Conservation (phyloP, 1,139 yeast species). For the Blastobotrys persicus region DNA sequence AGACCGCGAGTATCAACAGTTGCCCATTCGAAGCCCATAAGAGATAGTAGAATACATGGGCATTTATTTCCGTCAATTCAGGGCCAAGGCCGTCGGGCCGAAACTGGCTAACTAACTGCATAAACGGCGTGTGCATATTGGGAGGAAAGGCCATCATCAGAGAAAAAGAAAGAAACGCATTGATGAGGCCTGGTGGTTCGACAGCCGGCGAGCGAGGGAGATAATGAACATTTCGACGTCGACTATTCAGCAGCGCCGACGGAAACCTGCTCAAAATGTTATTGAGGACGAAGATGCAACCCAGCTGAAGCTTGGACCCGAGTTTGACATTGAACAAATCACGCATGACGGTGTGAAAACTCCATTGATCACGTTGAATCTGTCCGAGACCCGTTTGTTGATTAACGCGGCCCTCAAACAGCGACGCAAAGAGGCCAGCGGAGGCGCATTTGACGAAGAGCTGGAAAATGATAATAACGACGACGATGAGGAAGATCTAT, state of each 20-base stretch:
- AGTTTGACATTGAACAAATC: slow-evolving; percentile 76
- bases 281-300: slow-evolving; percentile 85
- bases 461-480: slow-evolving; percentile 41
- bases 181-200: background rate
- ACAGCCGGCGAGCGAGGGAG: slow-evolving; percentile 10
- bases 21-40: no score
- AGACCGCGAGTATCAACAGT: no score
- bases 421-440: slow-evolving; percentile 55
- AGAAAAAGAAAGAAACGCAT: background rate
- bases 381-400: slow-evolving; percentile 84
- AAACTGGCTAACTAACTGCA: no score
- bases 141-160: background rate
- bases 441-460: slow-evolving; percentile 41
- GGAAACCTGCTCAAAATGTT: slow-evolving; percentile 61
- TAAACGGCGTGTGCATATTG: slow-evolving; percentile 5
- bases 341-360: slow-evolving; percentile 78
- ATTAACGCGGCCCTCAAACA: slow-evolving; percentile 88
- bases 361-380: slow-evolving; percentile 76
- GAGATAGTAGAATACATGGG: no score
- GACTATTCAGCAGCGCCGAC: slow-evolving; percentile 77
- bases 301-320: slow-evolving; percentile 82
- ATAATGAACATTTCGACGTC: slow-evolving; percentile 94
- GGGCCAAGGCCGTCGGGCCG: no score
- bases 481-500: slow-evolving; percentile 42
- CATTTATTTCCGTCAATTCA: no score